A percentile compares a stretch with the other conserved stretches of the same genome.
These are phyloP conservation scores for Arctium minus DNA, from an alignment of 129 eudicot species.

Conservation along the genomic window DNA sequence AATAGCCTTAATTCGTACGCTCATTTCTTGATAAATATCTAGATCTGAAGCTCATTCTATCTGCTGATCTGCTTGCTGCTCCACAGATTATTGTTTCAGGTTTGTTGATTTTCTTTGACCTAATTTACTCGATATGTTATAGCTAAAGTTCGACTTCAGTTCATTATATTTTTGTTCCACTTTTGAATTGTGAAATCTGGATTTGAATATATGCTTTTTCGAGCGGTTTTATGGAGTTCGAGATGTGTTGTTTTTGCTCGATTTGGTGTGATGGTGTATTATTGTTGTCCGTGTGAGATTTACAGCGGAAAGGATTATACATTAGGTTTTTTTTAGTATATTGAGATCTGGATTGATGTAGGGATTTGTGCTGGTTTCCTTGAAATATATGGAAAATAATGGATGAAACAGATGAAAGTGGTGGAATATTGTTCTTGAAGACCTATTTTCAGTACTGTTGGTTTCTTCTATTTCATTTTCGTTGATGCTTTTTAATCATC, in stretches of 20 bases:
- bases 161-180: background rate
- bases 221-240: slow-evolving; percentile 8
- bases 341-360: slow-evolving; percentile 3
- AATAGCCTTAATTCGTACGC: background rate
- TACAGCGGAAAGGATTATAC: background rate
- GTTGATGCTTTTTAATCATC: background rate
- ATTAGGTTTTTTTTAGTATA: background rate
- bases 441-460: background rate
- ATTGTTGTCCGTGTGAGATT: background rate
- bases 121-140: background rate
- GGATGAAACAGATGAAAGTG: background rate
- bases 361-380: background rate
- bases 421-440: background rate
- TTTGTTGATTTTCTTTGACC: slow-evolving; percentile 7
- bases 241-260: slow-evolving; percentile 4
- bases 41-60: slow-evolving; percentile 10
- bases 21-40: slow-evolving; percentile 5
- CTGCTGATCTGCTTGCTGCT: slow-evolving; percentile 3
- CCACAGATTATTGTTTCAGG: slow-evolving; percentile 19
- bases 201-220: background rate
- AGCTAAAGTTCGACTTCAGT: background rate
- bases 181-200: background rate
- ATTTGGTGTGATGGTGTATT: background rate
- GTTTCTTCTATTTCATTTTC: background rate
- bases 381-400: background rate